Evolutionary conservation across 2,329 filamentous ascomycete species (phyloP).

Genomic region (Nemania sp.): DNA sequence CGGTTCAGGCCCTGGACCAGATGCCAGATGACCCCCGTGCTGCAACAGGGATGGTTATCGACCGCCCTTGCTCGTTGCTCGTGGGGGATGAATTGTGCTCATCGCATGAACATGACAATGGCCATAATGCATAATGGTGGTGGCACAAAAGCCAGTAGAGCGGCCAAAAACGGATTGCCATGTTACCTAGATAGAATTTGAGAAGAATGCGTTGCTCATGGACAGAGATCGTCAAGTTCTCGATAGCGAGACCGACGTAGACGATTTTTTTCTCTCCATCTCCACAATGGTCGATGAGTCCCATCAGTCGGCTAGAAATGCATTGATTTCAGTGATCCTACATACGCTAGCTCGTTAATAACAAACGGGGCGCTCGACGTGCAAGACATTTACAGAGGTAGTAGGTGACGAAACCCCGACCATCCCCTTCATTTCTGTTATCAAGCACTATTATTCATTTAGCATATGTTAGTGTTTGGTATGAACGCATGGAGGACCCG

Average conservation of each 20-base stretch:
- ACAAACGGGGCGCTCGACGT: neutral
- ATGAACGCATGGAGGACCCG: neutral
- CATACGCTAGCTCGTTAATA: slow-evolving; percentile 9
- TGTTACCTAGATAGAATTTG: neutral
- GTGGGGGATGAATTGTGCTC: slow-evolving; percentile 18
- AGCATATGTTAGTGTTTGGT: neutral
- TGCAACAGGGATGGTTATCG: slow-evolving; percentile 32
- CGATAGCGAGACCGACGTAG: neutral
- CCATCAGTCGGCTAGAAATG: neutral
- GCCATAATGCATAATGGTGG: neutral
- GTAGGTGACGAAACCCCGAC: slow-evolving; percentile 9
- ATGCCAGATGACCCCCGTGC: slow-evolving; percentile 34
- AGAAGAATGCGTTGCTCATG: neutral
- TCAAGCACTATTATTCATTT: slow-evolving; percentile 18
- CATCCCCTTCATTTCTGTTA: slow-evolving; percentile 25
- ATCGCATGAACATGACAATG: neutral
- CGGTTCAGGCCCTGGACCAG: slow-evolving; percentile 12
- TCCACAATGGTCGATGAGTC: neutral
- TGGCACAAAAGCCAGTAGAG: neutral
- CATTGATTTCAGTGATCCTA: neutral
- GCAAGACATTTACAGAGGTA: slow-evolving; percentile 24
- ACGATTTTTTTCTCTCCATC: neutral
- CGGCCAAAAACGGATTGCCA: neutral
- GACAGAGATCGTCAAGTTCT: neutral
- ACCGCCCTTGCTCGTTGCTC: slow-evolving; percentile 24